Evolutionary conservation across 2,329 filamentous ascomycete species (phyloP), one percentile per base, ranked within the genome.

Genomic region (Neofusicoccum ribis): DNA sequence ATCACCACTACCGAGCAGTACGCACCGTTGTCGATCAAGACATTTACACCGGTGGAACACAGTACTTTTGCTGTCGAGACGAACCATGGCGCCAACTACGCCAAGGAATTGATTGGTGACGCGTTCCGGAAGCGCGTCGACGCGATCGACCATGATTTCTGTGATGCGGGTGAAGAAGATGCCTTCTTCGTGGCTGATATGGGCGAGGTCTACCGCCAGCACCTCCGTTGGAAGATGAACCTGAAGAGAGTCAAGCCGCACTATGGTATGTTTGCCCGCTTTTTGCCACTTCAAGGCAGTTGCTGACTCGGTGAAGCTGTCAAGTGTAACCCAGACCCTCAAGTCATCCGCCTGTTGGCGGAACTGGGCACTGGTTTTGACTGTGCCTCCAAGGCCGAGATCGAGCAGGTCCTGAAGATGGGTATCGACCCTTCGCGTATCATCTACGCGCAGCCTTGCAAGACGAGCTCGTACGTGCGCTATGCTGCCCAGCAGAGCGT

Each of bases 391-490:
- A 98, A 98, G 86, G 86, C 89, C 70, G 95, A 99, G 82, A 97
- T 99, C 72, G 93, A 99, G 78, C 89, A 93, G 78, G 91, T 97
- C 68, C 85, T 98, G 63, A 84, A 86, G 74, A 86, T 93, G 77
- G 93, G 93, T 72, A 86, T 96, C 70, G 89, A 91, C 75, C 91
- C 95, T 12, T 87, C 89, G 70, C 93, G 94, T 78, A 96, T 99
- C 84, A 97, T 99, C 81, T 99, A 98, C 76, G 95, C 95, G 58
- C 95, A 99, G 82, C 95, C 95, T 64, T 98, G 95, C 91, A 99
- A 99, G 88, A 99, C 95, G 74, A 96, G 95, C 83, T 97, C 94
- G 54, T 98, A 97, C 79, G 86, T 99, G 68, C 92, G 93, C 75
- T 96, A 93, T 75, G 95, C 96, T 69, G 88, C 91, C 74, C 86